Conservation (phyloP, 352 stramenopile species). For the Phytopythium kandeliae region DNA sequence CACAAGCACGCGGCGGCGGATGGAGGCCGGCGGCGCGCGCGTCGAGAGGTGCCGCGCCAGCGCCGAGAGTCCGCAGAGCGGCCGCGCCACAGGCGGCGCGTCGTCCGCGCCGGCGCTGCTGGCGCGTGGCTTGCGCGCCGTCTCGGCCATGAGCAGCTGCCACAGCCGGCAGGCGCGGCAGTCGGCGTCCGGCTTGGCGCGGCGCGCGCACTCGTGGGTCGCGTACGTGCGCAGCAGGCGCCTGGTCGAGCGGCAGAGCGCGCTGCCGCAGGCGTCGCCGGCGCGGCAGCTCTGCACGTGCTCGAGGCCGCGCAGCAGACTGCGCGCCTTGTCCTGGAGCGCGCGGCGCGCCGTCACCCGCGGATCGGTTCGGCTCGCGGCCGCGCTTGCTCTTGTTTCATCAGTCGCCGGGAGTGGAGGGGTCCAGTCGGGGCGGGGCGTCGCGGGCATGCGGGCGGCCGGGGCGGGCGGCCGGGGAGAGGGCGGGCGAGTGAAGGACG, state of each 20-base stretch:
- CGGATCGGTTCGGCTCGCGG: no score
- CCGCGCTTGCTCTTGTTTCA: conserved; percentile 1
- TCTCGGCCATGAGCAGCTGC: conserved; percentile 42
- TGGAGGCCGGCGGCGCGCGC: neutral
- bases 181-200: conserved; percentile 8
- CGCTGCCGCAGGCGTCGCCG: conserved; percentile 51
- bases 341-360: conserved; percentile 24
- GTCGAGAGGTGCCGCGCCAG: conserved; percentile 1
- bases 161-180: conserved; percentile 81
- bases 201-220: conserved; percentile 47
- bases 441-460: conserved; percentile 5
- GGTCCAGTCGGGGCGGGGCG: conserved; percentile 1
- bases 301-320: conserved; percentile 58
- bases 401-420: neutral
- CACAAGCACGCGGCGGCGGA: conserved; percentile 5
- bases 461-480: neutral
- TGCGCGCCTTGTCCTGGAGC: conserved; percentile 54
- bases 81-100: neutral
- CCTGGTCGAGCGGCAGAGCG: conserved; percentile 66
- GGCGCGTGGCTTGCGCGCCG: conserved; percentile 3
- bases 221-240: conserved; percentile 60
- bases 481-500: no score
- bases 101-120: no score
- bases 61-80: conserved; percentile 2
- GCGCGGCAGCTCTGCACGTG: conserved; percentile 51